Evolutionary conservation across 1,139 yeast species (phyloP).

Genomic region (Hanseniaspora sp.): DNA sequence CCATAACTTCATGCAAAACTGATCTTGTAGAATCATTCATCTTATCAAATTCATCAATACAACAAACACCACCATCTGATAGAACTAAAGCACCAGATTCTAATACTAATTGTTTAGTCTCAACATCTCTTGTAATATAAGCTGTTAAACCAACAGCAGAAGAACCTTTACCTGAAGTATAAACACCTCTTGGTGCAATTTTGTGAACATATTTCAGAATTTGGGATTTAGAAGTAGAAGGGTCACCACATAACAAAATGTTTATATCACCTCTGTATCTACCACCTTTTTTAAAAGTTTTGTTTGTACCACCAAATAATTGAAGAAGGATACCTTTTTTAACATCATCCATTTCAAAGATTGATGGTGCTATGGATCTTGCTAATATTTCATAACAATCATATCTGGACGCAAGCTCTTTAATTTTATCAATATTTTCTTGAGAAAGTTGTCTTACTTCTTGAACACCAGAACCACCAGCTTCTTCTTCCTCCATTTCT

Average conservation of each 20-base stretch:
- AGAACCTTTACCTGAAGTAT: constrained; percentile 96
- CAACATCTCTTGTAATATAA: constrained; percentile 85
- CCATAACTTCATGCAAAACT: constrained; percentile 97
- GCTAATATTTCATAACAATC: constrained; percentile 84
- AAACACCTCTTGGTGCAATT: constrained; percentile 94
- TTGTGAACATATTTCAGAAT: constrained; percentile 87
- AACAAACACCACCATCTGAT: constrained; percentile 97
- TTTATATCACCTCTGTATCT: constrained; percentile 93
- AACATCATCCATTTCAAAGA: constrained; percentile 90
- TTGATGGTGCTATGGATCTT: constrained; percentile 88
- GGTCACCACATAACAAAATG: constrained; percentile 88
- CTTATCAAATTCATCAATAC: constrained; percentile 97
- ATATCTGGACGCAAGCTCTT: constrained; percentile 49
- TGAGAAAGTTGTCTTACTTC: constrained; percentile 59
- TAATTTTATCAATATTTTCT: constrained; percentile 57
- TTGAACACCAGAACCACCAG: constrained; percentile 44
- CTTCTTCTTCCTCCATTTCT: constrained; percentile 32
- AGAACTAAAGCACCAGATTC: constrained; percentile 95
- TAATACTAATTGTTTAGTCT: constrained; percentile 80
- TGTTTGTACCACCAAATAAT: constrained; percentile 90
- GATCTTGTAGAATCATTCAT: constrained; percentile 93
- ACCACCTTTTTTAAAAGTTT: constrained; percentile 80
- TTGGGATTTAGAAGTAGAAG: constrained; percentile 94
- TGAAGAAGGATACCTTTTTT: constrained; percentile 89
- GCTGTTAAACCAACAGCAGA: constrained; percentile 99